Base-by-base conservation (phyloP, 2,329 filamentous ascomycete species). In the Ceratocystis papillata region DNA sequence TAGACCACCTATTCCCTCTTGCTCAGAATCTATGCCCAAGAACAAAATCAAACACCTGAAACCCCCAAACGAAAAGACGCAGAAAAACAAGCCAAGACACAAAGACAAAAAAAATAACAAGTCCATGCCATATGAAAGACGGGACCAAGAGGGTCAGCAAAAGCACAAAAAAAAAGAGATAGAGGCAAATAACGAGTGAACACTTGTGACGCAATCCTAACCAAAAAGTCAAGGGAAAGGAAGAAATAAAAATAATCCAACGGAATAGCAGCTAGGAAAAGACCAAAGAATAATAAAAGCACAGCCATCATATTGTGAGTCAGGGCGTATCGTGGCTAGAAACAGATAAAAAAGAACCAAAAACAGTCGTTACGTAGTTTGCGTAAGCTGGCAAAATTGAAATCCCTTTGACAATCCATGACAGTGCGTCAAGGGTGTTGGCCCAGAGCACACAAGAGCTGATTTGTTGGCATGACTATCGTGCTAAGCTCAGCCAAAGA, bases 21-120 rank as follows among this genome's bases (percentile, higher is more conserved):
- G 50, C 55, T 59, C 28, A 46, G 17, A 65, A 55, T 65, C 63
- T 65, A 65, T 65, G 41, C 44, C 63, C n/a, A 64, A n/a, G 50
- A 59, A 41, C 10, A 41, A 41, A 41, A 59, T 45, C 63, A 10
- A 57, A 64, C 33, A 46, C 37, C 45, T 45, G 33, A 62, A 25
- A 41, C 37, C 60, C 41, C 5, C 44, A 64, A 57, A 20, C 30
- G 37, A 45, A 64, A 64, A 55, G 33, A 25, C 33, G 7, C 22
- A 65, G 48, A 46, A 45, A 65, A 63, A 30, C 28, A 53, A 22
- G 45, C 15, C 48, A 22, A 28, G 22, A 15, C 48, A 53, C 25
- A 20, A 22, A 28, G 10, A 28, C 48, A 53, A 53, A 53, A 22
- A 15, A 15, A 15, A 28, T 12, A 37, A 41, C 25, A 41, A 22